A percentile compares a stretch with the other conserved stretches of the same genome.
Conservation (phyloP, 73 alveolate genomes). For the Tetrahymena malaccensis region DNA sequence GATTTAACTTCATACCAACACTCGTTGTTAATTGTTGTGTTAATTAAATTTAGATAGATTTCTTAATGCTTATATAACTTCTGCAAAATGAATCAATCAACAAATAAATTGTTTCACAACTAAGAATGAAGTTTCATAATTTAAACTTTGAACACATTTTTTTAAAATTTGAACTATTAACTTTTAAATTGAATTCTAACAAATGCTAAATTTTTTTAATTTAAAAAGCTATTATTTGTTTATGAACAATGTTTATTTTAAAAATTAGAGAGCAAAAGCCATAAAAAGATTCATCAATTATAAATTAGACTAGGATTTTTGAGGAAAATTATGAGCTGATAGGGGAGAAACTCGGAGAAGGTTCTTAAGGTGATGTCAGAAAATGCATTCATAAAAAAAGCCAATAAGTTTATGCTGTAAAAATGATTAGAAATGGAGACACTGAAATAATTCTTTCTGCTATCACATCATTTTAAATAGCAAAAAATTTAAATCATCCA, state of each 20-base stretch:
- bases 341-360: neutral
- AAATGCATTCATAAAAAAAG: constrained; percentile 5
- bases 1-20: too few species aligned
- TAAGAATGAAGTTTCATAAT: too few species aligned
- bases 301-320: neutral
- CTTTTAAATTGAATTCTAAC: too few species aligned
- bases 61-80: too few species aligned
- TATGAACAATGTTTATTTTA: too few species aligned
- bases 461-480: constrained; percentile 14
- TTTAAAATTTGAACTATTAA: too few species aligned
- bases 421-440: constrained; percentile 24
- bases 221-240: too few species aligned
- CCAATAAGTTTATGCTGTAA: constrained; percentile 20
- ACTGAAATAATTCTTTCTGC: constrained; percentile 13
- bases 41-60: too few species aligned
- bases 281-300: neutral
- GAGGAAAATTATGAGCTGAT: neutral
- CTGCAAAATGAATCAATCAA: too few species aligned
- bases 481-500: constrained; percentile 18
- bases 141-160: too few species aligned
- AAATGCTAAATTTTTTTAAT: neutral
- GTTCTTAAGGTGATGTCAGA: constrained; percentile 25
- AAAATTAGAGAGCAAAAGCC: neutral
- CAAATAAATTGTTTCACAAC: too few species aligned
- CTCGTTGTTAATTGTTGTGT: too few species aligned